A percentile compares a stretch with the other conserved stretches of the same genome.
Conservation (phyloP, 2,329 filamentous ascomycete species). For the Sordariomycetes sp. region DNA sequence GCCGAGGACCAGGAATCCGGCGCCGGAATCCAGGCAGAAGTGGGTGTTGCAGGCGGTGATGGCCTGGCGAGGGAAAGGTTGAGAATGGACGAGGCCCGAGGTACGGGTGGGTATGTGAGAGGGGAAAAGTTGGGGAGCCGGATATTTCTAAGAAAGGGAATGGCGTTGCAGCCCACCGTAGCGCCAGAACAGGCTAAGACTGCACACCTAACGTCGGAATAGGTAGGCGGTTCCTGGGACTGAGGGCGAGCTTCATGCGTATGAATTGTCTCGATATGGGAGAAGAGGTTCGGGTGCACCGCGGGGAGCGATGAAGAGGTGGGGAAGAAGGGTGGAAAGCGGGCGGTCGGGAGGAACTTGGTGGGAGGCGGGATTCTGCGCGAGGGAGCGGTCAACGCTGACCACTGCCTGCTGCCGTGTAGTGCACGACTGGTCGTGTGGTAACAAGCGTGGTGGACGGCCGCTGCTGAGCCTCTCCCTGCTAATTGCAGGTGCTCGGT, state of each 20-base stretch:
- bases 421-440: constrained; percentile 1
- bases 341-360: not conserved
- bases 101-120: not conserved
- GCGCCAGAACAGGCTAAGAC: not conserved
- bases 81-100: not conserved
- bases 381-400: not conserved
- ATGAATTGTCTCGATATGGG: not conserved
- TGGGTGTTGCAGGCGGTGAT: not conserved
- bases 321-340: not conserved
- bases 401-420: constrained; percentile 1
- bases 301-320: not conserved
- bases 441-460: not conserved
- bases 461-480: not conserved
- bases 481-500: not conserved
- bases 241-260: not conserved
- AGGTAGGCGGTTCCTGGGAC: not conserved
- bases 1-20: not conserved
- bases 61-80: not conserved
- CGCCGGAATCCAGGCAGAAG: not conserved
- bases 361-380: not conserved
- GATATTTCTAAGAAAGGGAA: not conserved
- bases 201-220: not conserved
- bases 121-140: not conserved
- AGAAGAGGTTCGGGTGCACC: not conserved
- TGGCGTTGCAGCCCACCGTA: not conserved